Percentiles rank a stretch among this genome's conserved stretches.
Evolutionary conservation across 1,139 yeast genomes (phyloP).

Genomic region (Suhomyces panamericanus): DNA sequence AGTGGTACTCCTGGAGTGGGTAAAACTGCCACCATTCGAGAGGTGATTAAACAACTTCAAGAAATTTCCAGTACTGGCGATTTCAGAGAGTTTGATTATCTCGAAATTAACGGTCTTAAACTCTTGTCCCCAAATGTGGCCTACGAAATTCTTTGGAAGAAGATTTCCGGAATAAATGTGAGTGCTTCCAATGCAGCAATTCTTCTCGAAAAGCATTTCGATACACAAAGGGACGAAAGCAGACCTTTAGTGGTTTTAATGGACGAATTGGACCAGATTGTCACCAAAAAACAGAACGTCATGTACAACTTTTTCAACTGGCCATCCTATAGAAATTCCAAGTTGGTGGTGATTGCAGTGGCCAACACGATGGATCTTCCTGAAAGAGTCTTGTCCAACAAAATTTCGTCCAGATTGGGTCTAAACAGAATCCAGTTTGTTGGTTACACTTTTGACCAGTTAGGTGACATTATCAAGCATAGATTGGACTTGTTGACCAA

Average conservation of each 20-base stretch:
- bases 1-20: conserved; percentile 99
- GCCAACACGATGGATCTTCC: conserved; percentile 98
- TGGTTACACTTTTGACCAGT: conserved; percentile 81
- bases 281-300: conserved; percentile 80
- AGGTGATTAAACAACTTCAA: conserved; percentile 70
- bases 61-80: conserved; percentile 47
- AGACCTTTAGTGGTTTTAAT: conserved; percentile 72
- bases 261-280: conserved; percentile 93
- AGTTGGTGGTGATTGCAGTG: conserved; percentile 83
- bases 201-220: conserved; percentile 41
- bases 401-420: conserved; percentile 89
- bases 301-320: conserved; percentile 97
- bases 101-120: conserved; percentile 91
- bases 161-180: conserved; percentile 61
- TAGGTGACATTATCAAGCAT: conserved; percentile 71
- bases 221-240: conserved; percentile 17
- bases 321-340: conserved; percentile 85
- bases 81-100: conserved; percentile 61
- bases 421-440: conserved; percentile 82
- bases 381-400: conserved; percentile 81
- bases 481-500: conserved; percentile 60
- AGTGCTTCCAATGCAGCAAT: conserved; percentile 62
- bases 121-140: conserved; percentile 82
- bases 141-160: conserved; percentile 80
- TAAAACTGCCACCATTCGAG: conserved; percentile 89